Conservation (phyloP, 148 eudicot genomes). For the Tetragonia tetragonoides region DNA sequence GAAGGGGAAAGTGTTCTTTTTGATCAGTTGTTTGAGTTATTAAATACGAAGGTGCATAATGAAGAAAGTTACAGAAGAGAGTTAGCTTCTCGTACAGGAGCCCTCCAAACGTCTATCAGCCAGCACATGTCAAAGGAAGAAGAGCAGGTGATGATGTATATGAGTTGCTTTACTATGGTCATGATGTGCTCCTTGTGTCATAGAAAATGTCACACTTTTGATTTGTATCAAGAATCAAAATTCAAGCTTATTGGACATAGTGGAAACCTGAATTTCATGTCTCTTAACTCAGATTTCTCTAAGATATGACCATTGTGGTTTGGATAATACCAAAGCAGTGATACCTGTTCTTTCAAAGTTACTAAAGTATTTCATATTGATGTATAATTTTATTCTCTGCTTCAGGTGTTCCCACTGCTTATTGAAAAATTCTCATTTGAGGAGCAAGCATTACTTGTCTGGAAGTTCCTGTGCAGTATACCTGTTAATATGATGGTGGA, state of each 20-base stretch:
- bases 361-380: neutral
- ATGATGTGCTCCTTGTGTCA: neutral
- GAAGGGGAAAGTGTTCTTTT: constrained; percentile 93
- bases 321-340: neutral
- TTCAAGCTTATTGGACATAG: neutral
- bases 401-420: constrained; percentile 89
- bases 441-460: constrained; percentile 93
- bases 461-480: constrained; percentile 97
- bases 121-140: constrained; percentile 99
- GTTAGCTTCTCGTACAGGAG: constrained; percentile 91
- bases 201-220: neutral
- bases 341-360: neutral
- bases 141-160: constrained; percentile 57
- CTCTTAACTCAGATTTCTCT: neutral
- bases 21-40: constrained; percentile 75
- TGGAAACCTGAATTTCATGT: neutral
- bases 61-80: constrained; percentile 85
- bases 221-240: neutral
- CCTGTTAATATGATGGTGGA: constrained; percentile 98
- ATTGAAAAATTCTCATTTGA: constrained; percentile 90
- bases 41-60: constrained; percentile 49
- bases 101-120: constrained; percentile 86
- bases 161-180: neutral
- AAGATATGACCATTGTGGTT: neutral
- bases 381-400: neutral